phyloP scores from a whole-genome alignment of 2,329 filamentous ascomycete genomes.

The Sphaerulina populicola region DNA sequence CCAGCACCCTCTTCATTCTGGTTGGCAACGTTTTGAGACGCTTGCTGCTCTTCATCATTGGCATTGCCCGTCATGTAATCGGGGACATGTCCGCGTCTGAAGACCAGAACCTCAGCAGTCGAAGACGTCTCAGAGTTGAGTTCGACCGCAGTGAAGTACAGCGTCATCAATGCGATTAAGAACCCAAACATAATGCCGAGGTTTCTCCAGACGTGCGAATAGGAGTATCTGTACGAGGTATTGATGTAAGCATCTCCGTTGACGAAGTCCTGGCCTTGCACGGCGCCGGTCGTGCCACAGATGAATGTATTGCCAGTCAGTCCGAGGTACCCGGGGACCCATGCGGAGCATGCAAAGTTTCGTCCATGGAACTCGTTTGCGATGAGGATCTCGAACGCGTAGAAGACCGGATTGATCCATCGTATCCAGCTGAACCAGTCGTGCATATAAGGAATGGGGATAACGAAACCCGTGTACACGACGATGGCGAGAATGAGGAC shows the following conservation, averaged over 20 bases:
- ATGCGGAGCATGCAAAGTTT: constrained; percentile 30
- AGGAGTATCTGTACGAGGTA: constrained; percentile 34
- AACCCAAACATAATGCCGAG: constrained; percentile 60
- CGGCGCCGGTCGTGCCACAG: constrained; percentile 35
- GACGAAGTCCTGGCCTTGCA: constrained; percentile 34
- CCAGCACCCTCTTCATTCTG: constrained; percentile 25
- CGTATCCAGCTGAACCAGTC: constrained; percentile 49
- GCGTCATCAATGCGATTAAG: constrained; percentile 52
- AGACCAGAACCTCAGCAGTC: constrained; percentile 62
- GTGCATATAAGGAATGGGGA: constrained; percentile 34
- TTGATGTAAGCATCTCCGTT: constrained; percentile 34
- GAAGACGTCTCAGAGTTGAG: constrained; percentile 55
- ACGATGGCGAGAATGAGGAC: constrained; percentile 50
- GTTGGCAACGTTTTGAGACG: constrained; percentile 25
- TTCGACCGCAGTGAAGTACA: constrained; percentile 58
- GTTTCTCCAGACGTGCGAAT: constrained; percentile 46
- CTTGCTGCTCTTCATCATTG: constrained; percentile 32
- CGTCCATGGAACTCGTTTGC: constrained; percentile 45
- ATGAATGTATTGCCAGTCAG: constrained; percentile 30
- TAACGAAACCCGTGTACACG: constrained; percentile 51
- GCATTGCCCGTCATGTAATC: constrained; percentile 33
- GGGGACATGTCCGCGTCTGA: constrained; percentile 41
- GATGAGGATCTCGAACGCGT: constrained; percentile 55
- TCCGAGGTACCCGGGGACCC: constrained; percentile 34
- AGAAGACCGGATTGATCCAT: constrained; percentile 51